These are phyloP conservation scores for Taiozyma sp. DNA, from an alignment of 1,139 yeast genomes.

Conservation along the genomic window DNA sequence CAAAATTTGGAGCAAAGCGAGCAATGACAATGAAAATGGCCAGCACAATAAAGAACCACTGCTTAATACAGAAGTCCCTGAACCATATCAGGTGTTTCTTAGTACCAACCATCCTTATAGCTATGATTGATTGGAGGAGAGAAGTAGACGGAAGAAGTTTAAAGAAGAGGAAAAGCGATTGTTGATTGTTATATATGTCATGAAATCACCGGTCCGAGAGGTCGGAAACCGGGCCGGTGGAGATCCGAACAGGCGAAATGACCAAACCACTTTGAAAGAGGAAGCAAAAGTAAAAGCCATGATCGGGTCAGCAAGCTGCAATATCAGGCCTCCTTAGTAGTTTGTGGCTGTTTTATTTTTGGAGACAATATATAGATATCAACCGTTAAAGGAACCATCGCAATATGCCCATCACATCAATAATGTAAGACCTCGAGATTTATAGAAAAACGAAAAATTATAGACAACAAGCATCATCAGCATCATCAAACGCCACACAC, in stretches of 20 bases:
- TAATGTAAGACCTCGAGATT: neutral
- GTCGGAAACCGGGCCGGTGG: neutral
- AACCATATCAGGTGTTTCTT: conserved; percentile 8
- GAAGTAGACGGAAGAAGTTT: no score
- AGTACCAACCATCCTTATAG: neutral
- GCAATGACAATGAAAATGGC: conserved; percentile 76
- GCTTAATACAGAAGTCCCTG: conserved; percentile 24
- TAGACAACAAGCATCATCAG: neutral
- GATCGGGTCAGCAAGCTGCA: no score
- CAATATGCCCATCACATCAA: no score
- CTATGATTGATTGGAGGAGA: neutral
- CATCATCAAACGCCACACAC: neutral
- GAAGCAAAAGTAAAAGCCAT: neutral
- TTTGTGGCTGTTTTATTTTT: no score
- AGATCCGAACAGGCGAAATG: neutral
- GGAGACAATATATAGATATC: no score
- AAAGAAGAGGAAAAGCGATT: neutral
- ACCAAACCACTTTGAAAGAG: neutral
- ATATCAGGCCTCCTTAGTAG: no score
- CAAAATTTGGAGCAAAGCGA: conserved; percentile 74
- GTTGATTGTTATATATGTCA: neutral
- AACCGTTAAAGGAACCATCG: no score
- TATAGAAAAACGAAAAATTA: neutral
- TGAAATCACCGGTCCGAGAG: neutral
- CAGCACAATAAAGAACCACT: conserved; percentile 72